Base-by-base conservation (phyloP, 2,329 filamentous ascomycete genomes). In the Alternaria brassicae region DNA sequence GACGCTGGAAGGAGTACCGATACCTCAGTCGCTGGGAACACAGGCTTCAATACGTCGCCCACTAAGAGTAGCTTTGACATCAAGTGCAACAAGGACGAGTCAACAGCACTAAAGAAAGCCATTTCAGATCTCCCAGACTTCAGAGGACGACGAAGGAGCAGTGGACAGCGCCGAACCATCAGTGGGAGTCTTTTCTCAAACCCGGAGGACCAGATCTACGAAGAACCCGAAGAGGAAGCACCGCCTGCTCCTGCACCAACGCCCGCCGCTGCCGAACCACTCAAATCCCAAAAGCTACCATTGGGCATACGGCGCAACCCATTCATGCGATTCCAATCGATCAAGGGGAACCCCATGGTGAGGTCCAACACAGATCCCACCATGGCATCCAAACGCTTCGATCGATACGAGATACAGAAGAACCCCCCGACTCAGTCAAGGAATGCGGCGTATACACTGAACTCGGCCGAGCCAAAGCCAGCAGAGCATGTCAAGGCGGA, bases 371-470 rank as follows among this genome's bases (percentile, higher is more conserved):
- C 73, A 72, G 85, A 79, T 74, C 81, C 79, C 72, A 77, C 71
- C 70, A 73, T 71, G 77, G 81, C 56, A 77, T 81, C 53, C 64
- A 79, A 65, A 47, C 75, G 71, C 41, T 78, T 81, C 42, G 78
- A 83, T 56, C 75, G 83, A 21, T 85, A 89, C 56, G 92, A 97
- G 75, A 95, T 96, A 58, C 86, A 96, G 76, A 89, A 86, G 69
- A 96, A 97, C 70, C 88, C 92, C 17, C 92, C 92, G 1, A 88
- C 88, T 19, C 93, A 95, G 72, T 93, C 92, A 44, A 88, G 89
- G 58, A 92, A 96, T 72, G 88, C 93, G 5, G 84, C 83, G 17
- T 97, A 97, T 78, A 92, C 86, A 3, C 87, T 84, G 53, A 97
- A 95, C 69, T 71, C 81, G 4, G 68, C 74, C 7, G 65, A 75